Conservation (phyloP, 202 grass and related monocot species). For the Saccharum hybrid region DNA sequence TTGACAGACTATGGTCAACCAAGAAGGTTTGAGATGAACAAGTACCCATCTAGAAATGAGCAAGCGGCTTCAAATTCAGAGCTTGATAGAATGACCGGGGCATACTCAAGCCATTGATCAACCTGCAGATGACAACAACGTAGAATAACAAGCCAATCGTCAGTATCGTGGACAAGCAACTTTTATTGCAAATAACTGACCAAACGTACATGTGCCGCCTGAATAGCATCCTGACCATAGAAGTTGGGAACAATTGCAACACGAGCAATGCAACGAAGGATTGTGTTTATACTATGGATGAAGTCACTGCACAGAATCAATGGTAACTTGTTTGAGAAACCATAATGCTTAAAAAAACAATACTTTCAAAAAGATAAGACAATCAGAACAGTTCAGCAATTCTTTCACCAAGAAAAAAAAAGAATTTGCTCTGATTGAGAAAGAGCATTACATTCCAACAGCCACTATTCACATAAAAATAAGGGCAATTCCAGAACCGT, state of each 20-base stretch:
- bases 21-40: slow-evolving; percentile 67
- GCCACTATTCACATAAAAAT: neutral
- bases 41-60: slow-evolving; percentile 64
- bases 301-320: slow-evolving; percentile 55
- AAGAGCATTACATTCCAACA: slow-evolving; percentile 10
- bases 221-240: slow-evolving; percentile 61
- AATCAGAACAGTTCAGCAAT: neutral
- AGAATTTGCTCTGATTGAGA: neutral
- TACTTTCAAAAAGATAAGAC: neutral
- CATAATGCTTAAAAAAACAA: slow-evolving; percentile 7
- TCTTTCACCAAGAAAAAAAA: too few relatives aligned
- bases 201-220: slow-evolving; percentile 66
- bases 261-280: slow-evolving; percentile 65
- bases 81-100: slow-evolving; percentile 58
- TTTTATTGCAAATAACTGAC: slow-evolving; percentile 29
- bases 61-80: slow-evolving; percentile 79
- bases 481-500: neutral
- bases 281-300: slow-evolving; percentile 70
- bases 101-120: slow-evolving; percentile 85
- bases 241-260: slow-evolving; percentile 65
- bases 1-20: slow-evolving; percentile 67
- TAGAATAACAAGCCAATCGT: slow-evolving; percentile 26
- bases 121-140: slow-evolving; percentile 50
- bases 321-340: slow-evolving; percentile 29
- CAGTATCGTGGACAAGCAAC: neutral